phyloP scores from a whole-genome alignment of 2,329 filamentous ascomycete species.

The Fusarium camptoceras region DNA sequence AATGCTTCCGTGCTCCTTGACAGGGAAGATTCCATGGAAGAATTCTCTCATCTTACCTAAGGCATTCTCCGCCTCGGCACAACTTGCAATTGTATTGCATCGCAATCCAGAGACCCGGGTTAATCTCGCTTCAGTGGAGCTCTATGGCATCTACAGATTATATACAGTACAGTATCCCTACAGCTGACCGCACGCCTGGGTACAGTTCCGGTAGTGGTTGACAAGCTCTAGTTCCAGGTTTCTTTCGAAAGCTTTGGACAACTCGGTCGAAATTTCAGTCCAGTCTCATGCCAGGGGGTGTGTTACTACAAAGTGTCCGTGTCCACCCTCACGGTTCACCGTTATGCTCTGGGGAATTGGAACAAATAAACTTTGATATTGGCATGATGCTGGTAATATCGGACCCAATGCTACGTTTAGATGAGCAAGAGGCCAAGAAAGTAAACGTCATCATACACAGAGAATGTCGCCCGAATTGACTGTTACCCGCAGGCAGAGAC shows the following conservation, averaged over 20 bases:
- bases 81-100: constrained; percentile 1
- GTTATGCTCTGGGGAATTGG: constrained; percentile 4
- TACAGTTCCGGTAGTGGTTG: constrained; percentile 11
- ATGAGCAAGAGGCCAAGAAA: constrained; percentile 3
- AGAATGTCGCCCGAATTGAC: constrained; percentile 4
- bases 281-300: constrained; percentile 2
- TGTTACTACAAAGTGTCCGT: not conserved
- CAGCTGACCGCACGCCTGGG: constrained; percentile 23
- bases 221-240: constrained; percentile 20
- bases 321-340: constrained; percentile 4
- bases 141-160: not conserved
- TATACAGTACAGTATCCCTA: constrained; percentile 11
- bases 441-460: constrained; percentile 17
- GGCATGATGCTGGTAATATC: constrained; percentile 23
- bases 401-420: not conserved
- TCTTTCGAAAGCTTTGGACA: constrained; percentile 23
- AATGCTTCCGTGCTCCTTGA: constrained; percentile 13
- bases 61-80: constrained; percentile 12
- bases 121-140: constrained; percentile 36
- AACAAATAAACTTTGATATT: constrained; percentile 22
- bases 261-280: constrained; percentile 20
- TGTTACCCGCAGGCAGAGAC: constrained; percentile 8
- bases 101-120: constrained; percentile 17
- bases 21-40: constrained; percentile 37
- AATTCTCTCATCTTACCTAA: constrained; percentile 17